Conservation (phyloP, 2,329 filamentous ascomycete species). For the Ophiosphaerella korrae region DNA sequence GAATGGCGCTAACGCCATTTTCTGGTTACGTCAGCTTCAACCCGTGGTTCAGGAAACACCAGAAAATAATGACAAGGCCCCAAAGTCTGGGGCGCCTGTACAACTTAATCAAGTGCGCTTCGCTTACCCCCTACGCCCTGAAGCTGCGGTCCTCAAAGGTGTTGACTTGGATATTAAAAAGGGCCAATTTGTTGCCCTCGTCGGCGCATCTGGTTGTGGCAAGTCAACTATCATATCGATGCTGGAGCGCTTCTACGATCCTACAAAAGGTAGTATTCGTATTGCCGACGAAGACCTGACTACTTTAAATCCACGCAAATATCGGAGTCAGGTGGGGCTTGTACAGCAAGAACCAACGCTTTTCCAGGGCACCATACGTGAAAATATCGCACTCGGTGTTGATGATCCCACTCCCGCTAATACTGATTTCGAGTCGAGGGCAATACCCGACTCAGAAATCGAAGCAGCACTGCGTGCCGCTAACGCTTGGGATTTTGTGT, state of each 20-base stretch:
- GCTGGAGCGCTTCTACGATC: conserved; percentile 88
- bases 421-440: not conserved
- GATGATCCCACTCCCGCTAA: not conserved
- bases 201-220: conserved; percentile 87
- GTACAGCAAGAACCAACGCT: conserved; percentile 91
- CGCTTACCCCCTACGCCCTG: conserved; percentile 1
- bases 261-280: conserved; percentile 72
- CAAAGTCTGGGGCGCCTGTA: conserved; percentile 3
- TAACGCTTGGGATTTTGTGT: conserved; percentile 20
- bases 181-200: conserved; percentile 57
- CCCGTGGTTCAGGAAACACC: conserved; percentile 40
- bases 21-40: conserved; percentile 46
- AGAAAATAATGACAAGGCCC: conserved; percentile 10
- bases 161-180: conserved; percentile 53
- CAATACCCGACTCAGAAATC: conserved; percentile 48
- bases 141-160: conserved; percentile 5
- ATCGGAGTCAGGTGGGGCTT: conserved; percentile 78
- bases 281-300: conserved; percentile 69
- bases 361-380: conserved; percentile 85
- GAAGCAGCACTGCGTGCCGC: conserved; percentile 74
- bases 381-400: conserved; percentile 77
- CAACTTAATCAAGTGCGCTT: conserved; percentile 8
- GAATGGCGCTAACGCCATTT: conserved; percentile 67
- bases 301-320: conserved; percentile 61
- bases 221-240: conserved; percentile 90